Evolutionary conservation across 225 moss, liverwort and hornwort species (phyloP), one percentile per base, ranked within the genome.

Genomic region (Takakia lepidozioides): DNA sequence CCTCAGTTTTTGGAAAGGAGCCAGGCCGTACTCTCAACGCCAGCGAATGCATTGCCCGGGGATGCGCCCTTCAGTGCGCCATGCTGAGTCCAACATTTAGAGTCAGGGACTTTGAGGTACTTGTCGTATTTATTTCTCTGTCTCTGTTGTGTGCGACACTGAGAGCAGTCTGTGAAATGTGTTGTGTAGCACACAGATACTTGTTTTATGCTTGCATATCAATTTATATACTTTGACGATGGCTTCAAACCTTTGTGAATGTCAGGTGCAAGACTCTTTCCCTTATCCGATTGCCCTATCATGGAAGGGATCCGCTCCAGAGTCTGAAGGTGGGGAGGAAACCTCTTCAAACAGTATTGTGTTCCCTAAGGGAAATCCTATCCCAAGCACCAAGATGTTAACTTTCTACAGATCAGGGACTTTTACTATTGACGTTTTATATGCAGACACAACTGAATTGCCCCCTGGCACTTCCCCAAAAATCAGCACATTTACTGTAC

Each of bases 291-390:
- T 98, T 30, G 98, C 91, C 3, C 63, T 98, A 15, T 98, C 98
- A 13, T 98, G 91, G 91, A 98, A 98, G 65, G 98, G 98, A n/a
- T 66, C 98, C 34, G 80, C 98, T 5, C 85, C 91, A 0, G 98
- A 98, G 69, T 73, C 82, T 19, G 98, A 98, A 42, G 85, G 87
- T 10, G 91, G 87, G 6, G 98, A 91, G 46, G 98, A 98, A 62
- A 85, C 83, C 0, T 85, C 87, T 0, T 78, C 98, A 5, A 98
- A 98, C 59, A 98, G 81, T 54, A 70, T 98, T 27, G 98, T 98
- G 39, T 98, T 98, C 51, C 87, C 87, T 68, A 98, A 81, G 18
- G 98, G 91, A 2, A 98, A 98, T 44, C 83, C 85, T 0, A 69
- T 98, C 4, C 98, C 98, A 2, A 77, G 74, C 52, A 91, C 98